phyloP scores from a whole-genome alignment of 805 yeast species.

The Maudiozyma turicensis region DNA sequence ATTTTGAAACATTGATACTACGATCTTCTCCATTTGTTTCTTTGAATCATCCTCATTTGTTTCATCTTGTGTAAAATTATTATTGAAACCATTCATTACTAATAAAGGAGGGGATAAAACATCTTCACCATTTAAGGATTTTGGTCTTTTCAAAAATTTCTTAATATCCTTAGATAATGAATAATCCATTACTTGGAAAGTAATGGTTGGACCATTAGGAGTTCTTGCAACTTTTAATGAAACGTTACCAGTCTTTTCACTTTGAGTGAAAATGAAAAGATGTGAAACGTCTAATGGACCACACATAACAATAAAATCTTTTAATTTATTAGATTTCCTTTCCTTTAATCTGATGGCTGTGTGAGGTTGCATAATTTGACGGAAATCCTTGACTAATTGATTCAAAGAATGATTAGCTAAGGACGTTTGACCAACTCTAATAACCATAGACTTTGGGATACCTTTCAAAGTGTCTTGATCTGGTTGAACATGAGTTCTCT shows the following conservation, averaged over 20 bases:
- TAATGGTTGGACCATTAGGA: conserved; percentile 91
- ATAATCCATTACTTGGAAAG: conserved; percentile 68
- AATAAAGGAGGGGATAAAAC: conserved; percentile 75
- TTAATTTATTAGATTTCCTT: conserved; percentile 75
- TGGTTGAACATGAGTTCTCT: conserved; percentile 72
- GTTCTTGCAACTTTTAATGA: conserved; percentile 75
- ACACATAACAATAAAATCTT: conserved; percentile 96
- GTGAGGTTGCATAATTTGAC: conserved; percentile 91
- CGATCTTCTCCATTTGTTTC: conserved; percentile 59
- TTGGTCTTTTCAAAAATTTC: conserved; percentile 63
- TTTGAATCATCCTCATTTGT: conserved; percentile 10
- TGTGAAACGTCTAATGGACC: conserved; percentile 94
- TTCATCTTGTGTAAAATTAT: conserved; percentile 7
- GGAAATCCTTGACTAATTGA: conserved; percentile 78
- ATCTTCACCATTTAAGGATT: conserved; percentile 62
- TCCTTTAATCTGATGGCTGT: conserved; percentile 86
- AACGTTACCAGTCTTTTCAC: conserved; percentile 65
- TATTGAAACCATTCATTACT: conserved; percentile 81
- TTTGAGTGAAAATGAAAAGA: conserved; percentile 76
- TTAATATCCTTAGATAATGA: conserved; percentile 76
- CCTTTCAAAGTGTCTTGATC: conserved; percentile 57
- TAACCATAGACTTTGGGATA: conserved; percentile 90
- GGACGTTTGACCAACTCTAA: conserved; percentile 57
- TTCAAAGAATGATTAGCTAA: conserved; percentile 64
- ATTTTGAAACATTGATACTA: conserved; percentile 87